Base-by-base conservation (phyloP, 768 basidiomycete genomes). In the Suillus americanus region DNA sequence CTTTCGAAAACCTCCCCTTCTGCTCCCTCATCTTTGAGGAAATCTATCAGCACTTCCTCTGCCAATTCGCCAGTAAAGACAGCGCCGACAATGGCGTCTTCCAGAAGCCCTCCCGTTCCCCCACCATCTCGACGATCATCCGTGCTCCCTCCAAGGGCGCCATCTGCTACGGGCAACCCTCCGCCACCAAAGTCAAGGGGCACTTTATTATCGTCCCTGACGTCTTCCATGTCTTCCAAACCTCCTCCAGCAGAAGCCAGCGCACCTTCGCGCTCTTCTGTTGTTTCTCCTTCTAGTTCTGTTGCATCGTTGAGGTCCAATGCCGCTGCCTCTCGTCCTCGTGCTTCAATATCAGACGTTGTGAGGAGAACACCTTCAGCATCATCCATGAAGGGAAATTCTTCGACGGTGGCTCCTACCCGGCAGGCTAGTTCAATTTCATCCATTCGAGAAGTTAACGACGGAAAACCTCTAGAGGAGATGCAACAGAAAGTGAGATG, bases 391-490 rank as follows among this genome's bases (percentile, higher is more conserved):
- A 79, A 81, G 40, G 78, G 79, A 63, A 85, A 77, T 69, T 64
- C 84, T 43, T 69, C 78, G 14, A 70, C 67, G 20, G 57, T 62
- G 25, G 54, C 66, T 23, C 71, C 85, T 48, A 74, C 83, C 62
- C 81, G 85, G 20, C 75, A 84, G 35, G 70, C 85, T 45, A 78
- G 81, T 30, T 92, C 91, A 16, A 86, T 92, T 56, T 83, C 89
- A n/a, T 91, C 91, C 10, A 87, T 92, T 64, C 83, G 82, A 64
- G 92, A 92, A 69, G 79, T 89, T 20, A 85, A 87, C 66, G 87
- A 87, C 67, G 79, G 76, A n/a, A 86, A 85, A 70, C 82, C 75
- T 14, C 66, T 86, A 25, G 81, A 82, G 63, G 89, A 86, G 62
- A 70, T 91, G 20, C 86, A 88, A 72, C 78, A 72, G 57, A 86